These are phyloP conservation scores for Candida germanica DNA, from an alignment of 805 yeast species.

Conservation along the genomic window DNA sequence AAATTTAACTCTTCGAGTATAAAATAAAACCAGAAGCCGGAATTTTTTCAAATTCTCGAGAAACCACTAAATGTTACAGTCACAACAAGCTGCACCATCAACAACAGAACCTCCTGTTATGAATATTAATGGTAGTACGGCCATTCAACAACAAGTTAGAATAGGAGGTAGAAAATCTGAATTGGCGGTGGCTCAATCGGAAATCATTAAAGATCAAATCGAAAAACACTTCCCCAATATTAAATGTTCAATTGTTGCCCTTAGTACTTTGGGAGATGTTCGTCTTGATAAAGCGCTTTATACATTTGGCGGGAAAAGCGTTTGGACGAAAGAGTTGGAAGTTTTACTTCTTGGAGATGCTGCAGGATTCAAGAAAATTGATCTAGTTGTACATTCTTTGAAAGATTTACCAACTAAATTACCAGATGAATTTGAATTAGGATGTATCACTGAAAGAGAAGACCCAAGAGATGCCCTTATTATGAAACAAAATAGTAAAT, in stretches of 20 bases:
- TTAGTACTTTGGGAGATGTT: constrained; percentile 88
- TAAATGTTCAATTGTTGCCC: constrained; percentile 72
- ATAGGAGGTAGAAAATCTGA: constrained; percentile 90
- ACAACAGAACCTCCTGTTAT: too few relatives aligned
- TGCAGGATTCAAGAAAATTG: constrained; percentile 66
- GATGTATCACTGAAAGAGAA: constrained; percentile 80
- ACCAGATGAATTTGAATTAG: constrained; percentile 87
- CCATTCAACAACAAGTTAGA: constrained; percentile 22
- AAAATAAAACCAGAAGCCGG: too few relatives aligned
- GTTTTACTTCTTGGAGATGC: constrained; percentile 61
- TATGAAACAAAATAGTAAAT: constrained; percentile 64
- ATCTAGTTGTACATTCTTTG: constrained; percentile 88
- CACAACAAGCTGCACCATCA: too few relatives aligned
- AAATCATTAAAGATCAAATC: constrained; percentile 63
- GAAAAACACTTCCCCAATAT: constrained; percentile 59
- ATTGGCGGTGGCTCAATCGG: constrained; percentile 84
- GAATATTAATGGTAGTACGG: too few relatives aligned
- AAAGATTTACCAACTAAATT: constrained; percentile 90
- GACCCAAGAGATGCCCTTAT: constrained; percentile 93
- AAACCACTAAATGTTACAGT: too few relatives aligned
- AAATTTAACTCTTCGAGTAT: constrained; percentile 10
- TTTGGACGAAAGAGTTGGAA: constrained; percentile 96
- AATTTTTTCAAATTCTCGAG: too few relatives aligned
- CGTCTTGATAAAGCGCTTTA: constrained; percentile 82
- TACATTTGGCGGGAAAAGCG: constrained; percentile 91